Conservation (phyloP, 306 rosid species). For the Pachyrhizus erosus region DNA sequence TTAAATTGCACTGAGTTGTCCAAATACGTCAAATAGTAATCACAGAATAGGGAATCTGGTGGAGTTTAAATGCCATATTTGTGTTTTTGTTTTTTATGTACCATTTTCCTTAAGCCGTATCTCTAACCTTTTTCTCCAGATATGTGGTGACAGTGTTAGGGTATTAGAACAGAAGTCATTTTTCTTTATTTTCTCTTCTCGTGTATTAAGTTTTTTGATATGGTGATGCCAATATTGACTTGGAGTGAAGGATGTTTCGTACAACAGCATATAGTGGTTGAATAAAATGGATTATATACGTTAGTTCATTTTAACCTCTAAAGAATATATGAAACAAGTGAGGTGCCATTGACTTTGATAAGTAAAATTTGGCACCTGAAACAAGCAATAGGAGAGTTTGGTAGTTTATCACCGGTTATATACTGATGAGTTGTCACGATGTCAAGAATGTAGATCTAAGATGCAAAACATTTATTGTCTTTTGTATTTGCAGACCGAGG, state of each 20-base stretch:
- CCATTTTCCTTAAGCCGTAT: neutral
- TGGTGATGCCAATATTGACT: neutral
- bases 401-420: constrained; percentile 1
- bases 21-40: too few species aligned
- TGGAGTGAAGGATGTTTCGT: neutral
- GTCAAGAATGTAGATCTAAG: neutral
- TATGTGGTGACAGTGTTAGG: neutral
- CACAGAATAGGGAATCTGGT: neutral
- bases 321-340: neutral
- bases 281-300: neutral
- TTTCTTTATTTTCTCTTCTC: neutral
- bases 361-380: neutral
- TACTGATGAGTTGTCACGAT: neutral
- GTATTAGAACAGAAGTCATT: neutral
- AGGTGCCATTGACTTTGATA: constrained; percentile 4
- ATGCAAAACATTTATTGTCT: neutral
- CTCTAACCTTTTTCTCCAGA: neutral
- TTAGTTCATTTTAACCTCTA: neutral
- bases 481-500: constrained; percentile 67
- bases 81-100: neutral
- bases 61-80: neutral
- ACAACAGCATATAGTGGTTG: neutral
- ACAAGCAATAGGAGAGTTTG: neutral
- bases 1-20: too few species aligned
- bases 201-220: neutral